Evolutionary conservation across 768 basidiomycete genomes (phyloP).

Genomic region (Suillus bovinus): DNA sequence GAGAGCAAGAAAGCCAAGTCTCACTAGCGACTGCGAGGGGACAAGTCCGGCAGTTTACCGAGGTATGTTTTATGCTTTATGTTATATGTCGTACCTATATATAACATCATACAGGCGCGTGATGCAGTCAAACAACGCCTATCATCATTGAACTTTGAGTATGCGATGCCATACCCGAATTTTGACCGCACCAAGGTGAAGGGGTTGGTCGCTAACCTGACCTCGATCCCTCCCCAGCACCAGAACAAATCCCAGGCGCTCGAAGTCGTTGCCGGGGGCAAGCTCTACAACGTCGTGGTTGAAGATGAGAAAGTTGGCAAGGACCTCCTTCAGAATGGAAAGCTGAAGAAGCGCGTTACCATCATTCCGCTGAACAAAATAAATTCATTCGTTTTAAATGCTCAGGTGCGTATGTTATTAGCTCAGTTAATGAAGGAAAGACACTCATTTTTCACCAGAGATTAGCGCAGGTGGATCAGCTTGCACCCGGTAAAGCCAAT

Average conservation of each 20-base stretch:
- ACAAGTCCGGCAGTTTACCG: conserved; percentile 55
- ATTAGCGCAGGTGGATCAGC: conserved; percentile 65
- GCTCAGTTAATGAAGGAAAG: too few species aligned
- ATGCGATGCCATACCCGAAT: conserved; percentile 68
- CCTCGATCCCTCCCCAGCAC: conserved; percentile 68
- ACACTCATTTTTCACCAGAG: conserved; percentile 47
- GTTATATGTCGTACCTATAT: conserved; percentile 1
- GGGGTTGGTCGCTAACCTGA: conserved; percentile 89
- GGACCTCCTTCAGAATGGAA: conserved; percentile 74
- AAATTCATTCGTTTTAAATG: conserved; percentile 53
- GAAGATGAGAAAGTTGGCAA: conserved; percentile 89
- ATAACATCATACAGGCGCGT: conserved; percentile 49
- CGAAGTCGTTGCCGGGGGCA: conserved; percentile 88
- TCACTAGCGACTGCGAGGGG: conserved; percentile 52
- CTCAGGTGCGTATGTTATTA: conserved; percentile 41
- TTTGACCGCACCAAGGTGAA: conserved; percentile 90
- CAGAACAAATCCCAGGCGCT: conserved; percentile 84
- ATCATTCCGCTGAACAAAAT: conserved; percentile 96
- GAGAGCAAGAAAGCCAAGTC: conserved; percentile 59
- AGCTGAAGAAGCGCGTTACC: conserved; percentile 84
- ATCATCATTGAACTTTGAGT: conserved; percentile 80
- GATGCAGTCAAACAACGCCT: conserved; percentile 68
- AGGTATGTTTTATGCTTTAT: conserved; percentile 47
- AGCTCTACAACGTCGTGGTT: conserved; percentile 92
- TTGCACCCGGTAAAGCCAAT: conserved; percentile 80